Base-by-base conservation (phyloP, 805 yeast species). In the Ogataea glucozyma region DNA sequence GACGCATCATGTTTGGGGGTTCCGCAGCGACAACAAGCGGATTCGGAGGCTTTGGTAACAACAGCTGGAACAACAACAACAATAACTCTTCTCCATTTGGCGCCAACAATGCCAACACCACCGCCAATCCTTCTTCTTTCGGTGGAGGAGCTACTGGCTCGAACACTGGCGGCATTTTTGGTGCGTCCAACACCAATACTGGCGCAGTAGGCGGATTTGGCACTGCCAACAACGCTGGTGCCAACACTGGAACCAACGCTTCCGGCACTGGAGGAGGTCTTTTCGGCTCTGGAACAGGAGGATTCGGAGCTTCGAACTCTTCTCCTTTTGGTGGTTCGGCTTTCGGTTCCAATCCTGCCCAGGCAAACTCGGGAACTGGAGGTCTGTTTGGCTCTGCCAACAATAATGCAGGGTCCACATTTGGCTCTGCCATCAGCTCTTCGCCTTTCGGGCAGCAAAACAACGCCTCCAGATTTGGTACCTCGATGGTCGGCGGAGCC, bases 1-100 rank as follows among this genome's bases (percentile, higher is more conserved):
- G 9, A 31, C 32, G 17, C 35, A 34, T 24, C n/a, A 36, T 36
- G 39, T 36, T 36, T 26, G 39, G 39, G 26, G 39, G 39, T n/a
- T 36, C 39, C 13, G 33, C 41, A 16, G 31, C 32, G 26, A 27
- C 24, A 17, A 37, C 23, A 22, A 29, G 19, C 26, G 69, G 76
- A 81, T 76, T 77, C 66, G 78, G 80, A 35, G 81, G 81, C 14
- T 76, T 76, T 57, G 81, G 81, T 24, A 43, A 39, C 20, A 41
- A 46, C 40, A 40, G 45, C 31, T 44, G 43, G 29, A 51, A 43
- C 29, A 47, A 44, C 34, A 43, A 44, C 41, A 36, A 41, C 40
- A 44, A 41, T 26, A 43, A 36, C 39, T 22, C 46, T 20, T 53
- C 54, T 50, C 51, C 66, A 42, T 49, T 62, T 13, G 59, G 61